These are phyloP conservation scores for Rubus parviflorus DNA, from an alignment of 306 rosid genomes.

Conservation along the genomic window DNA sequence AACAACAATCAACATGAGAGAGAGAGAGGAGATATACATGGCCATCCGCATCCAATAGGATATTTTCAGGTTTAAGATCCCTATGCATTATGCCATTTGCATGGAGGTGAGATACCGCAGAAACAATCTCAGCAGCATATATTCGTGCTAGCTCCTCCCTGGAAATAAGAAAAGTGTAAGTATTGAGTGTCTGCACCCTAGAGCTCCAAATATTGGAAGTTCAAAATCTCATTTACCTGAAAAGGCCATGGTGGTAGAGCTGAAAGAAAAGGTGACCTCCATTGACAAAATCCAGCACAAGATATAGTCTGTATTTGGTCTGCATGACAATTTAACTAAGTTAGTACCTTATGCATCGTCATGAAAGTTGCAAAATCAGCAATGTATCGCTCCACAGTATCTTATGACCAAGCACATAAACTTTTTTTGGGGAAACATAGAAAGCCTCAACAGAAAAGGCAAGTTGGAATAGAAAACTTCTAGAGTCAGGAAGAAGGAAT, in stretches of 20 bases:
- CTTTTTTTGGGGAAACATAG: background rate
- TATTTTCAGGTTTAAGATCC: slow-evolving; percentile 96
- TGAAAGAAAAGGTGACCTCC: slow-evolving; percentile 99
- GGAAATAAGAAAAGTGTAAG: slow-evolving; percentile 19
- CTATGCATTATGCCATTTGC: slow-evolving; percentile 93
- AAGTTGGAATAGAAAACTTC: slow-evolving; percentile 6
- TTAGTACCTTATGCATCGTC: slow-evolving; percentile 4
- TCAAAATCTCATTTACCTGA: slow-evolving; percentile 51
- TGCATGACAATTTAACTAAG: slow-evolving; percentile 31
- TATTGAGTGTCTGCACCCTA: slow-evolving; percentile 15
- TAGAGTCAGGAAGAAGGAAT: slow-evolving; percentile 20
- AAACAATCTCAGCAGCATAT: slow-evolving; percentile 91
- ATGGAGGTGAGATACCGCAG: slow-evolving; percentile 93
- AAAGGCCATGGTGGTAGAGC: slow-evolving; percentile 93
- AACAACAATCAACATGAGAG: slow-evolving; percentile 5
- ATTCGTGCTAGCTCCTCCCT: slow-evolving; percentile 96
- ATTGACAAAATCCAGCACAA: slow-evolving; percentile 92
- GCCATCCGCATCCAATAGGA: slow-evolving; percentile 84
- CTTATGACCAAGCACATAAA: background rate
- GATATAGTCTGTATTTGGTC: slow-evolving; percentile 92
- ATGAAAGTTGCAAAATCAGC: slow-evolving; percentile 8
- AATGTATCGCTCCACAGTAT: background rate
- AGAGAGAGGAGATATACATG: slow-evolving; percentile 57
- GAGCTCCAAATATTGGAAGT: background rate
- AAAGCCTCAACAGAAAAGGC: background rate